A percentile compares a stretch with the other conserved stretches of the same genome.
phyloP scores from a whole-genome alignment of 345 rosid genomes.

The Salix suchowensis region DNA sequence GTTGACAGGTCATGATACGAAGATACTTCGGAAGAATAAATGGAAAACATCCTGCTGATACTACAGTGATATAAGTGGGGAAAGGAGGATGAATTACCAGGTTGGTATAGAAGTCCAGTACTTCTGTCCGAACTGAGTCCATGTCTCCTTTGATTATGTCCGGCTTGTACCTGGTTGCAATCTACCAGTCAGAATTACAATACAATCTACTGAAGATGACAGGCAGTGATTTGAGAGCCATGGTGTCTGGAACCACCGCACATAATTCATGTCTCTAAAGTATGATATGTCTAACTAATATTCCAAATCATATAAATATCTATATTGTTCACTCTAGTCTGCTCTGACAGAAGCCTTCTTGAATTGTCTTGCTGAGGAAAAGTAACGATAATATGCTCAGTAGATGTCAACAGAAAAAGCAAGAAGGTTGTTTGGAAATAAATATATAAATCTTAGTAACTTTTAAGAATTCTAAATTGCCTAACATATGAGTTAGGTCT shows the following conservation, averaged over 20 bases:
- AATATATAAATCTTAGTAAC: background rate
- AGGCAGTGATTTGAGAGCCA: background rate
- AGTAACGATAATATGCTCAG: background rate
- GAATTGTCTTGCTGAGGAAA: background rate
- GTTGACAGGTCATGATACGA: background rate
- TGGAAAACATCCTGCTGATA: background rate
- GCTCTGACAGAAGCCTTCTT: background rate
- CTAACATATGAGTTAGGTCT: background rate
- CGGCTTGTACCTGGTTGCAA: constrained; percentile 56
- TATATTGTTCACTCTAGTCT: background rate
- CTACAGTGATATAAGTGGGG: background rate
- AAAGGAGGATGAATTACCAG: constrained; percentile 36
- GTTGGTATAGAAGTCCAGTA: constrained; percentile 51
- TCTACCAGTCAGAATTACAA: background rate
- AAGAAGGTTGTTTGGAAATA: background rate
- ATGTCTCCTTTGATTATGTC: constrained; percentile 90
- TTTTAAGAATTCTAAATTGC: background rate
- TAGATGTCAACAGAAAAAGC: background rate
- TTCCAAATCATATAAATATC: background rate
- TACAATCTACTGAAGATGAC: background rate
- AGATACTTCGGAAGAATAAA: background rate
- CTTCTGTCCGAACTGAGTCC: constrained; percentile 79
- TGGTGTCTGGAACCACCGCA: background rate
- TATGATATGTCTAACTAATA: background rate
- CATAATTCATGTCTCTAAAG: background rate